Conservation (phyloP, 257 asterid species). For the Nemophila menziesii region DNA sequence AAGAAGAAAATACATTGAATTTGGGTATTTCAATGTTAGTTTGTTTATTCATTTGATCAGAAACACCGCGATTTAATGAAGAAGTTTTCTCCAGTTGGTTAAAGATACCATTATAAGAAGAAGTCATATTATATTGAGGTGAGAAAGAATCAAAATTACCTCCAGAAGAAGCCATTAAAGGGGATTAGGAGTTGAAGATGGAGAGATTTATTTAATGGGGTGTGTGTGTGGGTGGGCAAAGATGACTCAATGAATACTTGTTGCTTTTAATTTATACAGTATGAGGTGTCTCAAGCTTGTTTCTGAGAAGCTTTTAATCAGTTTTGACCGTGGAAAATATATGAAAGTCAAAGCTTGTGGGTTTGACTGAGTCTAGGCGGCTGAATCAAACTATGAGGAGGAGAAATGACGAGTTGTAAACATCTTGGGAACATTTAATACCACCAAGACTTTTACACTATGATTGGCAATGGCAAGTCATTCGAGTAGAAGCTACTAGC, state of each 20-base stretch:
- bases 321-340: conserved; percentile 25
- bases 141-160: neutral
- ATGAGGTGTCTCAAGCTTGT: conserved; percentile 3
- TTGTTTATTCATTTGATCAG: conserved; percentile 5
- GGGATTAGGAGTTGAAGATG: neutral
- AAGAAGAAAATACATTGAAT: conserved; percentile 36
- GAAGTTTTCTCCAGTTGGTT: conserved; percentile 5
- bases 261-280: neutral
- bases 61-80: no score
- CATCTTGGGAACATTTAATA: no score
- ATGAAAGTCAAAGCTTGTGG: conserved; percentile 32
- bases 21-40: conserved; percentile 19
- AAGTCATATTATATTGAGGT: neutral
- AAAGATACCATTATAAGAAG: neutral
- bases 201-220: neutral
- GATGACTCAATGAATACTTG: neutral
- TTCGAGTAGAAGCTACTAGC: no score
- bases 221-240: neutral
- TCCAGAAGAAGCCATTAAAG: conserved; percentile 3
- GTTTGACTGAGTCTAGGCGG: conserved; percentile 69
- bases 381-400: conserved; percentile 30
- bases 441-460: no score
- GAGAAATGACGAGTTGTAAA: no score
- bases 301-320: conserved; percentile 20
- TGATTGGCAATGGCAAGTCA: no score